Evolutionary conservation across 1,284 basidiomycete species (phyloP).

Genomic region (Ganoderma resinaceum): DNA sequence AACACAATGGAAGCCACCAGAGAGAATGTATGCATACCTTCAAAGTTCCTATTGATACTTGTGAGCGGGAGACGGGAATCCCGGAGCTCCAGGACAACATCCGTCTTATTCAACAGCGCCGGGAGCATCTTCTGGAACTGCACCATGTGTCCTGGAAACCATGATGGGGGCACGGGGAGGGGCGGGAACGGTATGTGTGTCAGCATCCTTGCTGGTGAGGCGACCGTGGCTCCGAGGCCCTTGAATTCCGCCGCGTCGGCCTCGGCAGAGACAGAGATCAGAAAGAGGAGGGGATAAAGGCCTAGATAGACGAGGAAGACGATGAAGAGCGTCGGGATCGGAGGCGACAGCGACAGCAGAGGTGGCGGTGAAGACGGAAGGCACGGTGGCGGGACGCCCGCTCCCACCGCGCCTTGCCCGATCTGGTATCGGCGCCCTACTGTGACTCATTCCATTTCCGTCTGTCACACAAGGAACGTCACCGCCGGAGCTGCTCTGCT

Average conservation of each 20-base stretch:
- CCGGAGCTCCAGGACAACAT: conserved; percentile 93
- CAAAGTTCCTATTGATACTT: conserved; percentile 90
- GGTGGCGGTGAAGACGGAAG: conserved; percentile 22
- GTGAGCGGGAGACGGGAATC: conserved; percentile 94
- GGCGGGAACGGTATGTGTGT: conserved; percentile 57
- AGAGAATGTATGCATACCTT: conserved; percentile 55
- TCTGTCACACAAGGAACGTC: conserved; percentile 9
- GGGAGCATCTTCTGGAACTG: conserved; percentile 84
- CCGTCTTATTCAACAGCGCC: conserved; percentile 78
- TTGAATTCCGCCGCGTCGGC: background rate
- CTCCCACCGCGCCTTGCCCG: background rate
- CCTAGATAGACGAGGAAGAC: background rate
- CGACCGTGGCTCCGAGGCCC: background rate
- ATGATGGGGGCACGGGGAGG: conserved; percentile 84
- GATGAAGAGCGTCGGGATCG: background rate
- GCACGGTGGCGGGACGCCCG: conserved; percentile 18
- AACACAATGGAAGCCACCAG: background rate
- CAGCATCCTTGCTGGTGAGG: conserved; percentile 42
- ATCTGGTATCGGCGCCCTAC: background rate
- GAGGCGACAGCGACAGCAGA: background rate
- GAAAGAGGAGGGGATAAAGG: background rate
- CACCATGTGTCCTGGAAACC: conserved; percentile 98
- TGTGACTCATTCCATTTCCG: background rate
- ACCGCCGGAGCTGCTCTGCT: background rate
- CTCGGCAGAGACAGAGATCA: too few relatives aligned